Percentiles rank a stretch among this genome's conserved stretches.
phyloP scores from a whole-genome alignment of 2,329 filamentous ascomycete genomes.

The Colletotrichum sp. region DNA sequence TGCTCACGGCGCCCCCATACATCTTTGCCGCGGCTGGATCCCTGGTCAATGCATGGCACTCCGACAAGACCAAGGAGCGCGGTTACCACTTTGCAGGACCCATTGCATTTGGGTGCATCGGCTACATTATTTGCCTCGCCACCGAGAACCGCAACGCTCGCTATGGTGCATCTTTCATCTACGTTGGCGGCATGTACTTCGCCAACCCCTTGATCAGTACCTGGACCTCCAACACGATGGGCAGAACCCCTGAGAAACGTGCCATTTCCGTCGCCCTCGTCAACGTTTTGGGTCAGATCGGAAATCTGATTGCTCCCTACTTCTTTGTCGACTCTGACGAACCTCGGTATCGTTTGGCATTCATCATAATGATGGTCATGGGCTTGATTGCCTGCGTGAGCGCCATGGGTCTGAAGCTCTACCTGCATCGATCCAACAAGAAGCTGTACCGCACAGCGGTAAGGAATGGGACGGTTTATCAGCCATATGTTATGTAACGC shows the following conservation, averaged over 20 bases:
- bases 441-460: constrained; percentile 21
- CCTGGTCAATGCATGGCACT: constrained; percentile 23
- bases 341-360: constrained; percentile 27
- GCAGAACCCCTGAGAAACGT: constrained; percentile 28
- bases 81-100: constrained; percentile 26
- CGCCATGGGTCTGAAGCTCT: constrained; percentile 21
- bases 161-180: constrained; percentile 26
- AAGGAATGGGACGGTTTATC: constrained; percentile 19
- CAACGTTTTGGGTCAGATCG: constrained; percentile 17
- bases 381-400: not conserved
- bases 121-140: constrained; percentile 27
- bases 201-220: constrained; percentile 25
- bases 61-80: constrained; percentile 24
- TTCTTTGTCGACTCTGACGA: constrained; percentile 28
- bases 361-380: constrained; percentile 27
- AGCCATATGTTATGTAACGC: constrained; percentile 22
- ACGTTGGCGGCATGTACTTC: constrained; percentile 22
- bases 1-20: constrained; percentile 27
- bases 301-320: constrained; percentile 31
- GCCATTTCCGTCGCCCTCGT: constrained; percentile 26
- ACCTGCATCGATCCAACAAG: constrained; percentile 22
- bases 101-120: constrained; percentile 24
- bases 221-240: constrained; percentile 24
- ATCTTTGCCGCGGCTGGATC: constrained; percentile 25
- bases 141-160: constrained; percentile 23